phyloP scores from a whole-genome alignment of 2,329 filamentous ascomycete genomes.

The Cladosporium oxysporum region DNA sequence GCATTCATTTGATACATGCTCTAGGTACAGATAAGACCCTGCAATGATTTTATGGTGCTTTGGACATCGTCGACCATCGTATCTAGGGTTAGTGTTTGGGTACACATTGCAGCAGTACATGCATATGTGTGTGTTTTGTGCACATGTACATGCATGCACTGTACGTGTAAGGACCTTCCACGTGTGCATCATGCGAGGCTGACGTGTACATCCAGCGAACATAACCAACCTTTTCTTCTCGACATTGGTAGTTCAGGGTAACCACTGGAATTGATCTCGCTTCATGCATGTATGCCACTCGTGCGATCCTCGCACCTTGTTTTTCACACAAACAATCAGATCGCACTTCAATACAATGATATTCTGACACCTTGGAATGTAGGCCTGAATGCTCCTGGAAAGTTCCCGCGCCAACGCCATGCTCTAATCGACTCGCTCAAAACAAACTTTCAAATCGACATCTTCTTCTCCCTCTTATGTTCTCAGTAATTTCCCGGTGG shows the following conservation, averaged over 20 bases:
- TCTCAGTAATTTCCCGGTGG: constrained; percentile 29
- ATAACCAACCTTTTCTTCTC: background rate
- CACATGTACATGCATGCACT: background rate
- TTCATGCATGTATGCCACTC: background rate
- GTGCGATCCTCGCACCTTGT: background rate
- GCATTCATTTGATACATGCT: background rate
- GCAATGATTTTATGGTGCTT: background rate
- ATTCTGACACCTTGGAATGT: background rate
- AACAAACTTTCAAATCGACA: background rate
- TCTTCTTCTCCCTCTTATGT: too few species aligned
- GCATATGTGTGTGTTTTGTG: background rate
- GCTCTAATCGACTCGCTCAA: background rate
- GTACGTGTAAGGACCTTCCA: background rate
- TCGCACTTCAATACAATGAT: background rate
- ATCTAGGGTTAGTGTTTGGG: background rate
- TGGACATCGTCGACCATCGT: background rate
- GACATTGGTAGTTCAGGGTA: background rate
- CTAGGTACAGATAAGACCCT: background rate
- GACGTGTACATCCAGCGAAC: background rate
- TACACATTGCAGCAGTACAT: background rate
- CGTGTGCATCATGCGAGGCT: background rate
- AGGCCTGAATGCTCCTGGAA: background rate
- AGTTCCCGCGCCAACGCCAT: background rate
- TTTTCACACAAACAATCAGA: background rate
- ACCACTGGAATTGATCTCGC: background rate